These are phyloP conservation scores for Corymbia citriodora DNA, from an alignment of 441 rosid species.

Conservation along the genomic window DNA sequence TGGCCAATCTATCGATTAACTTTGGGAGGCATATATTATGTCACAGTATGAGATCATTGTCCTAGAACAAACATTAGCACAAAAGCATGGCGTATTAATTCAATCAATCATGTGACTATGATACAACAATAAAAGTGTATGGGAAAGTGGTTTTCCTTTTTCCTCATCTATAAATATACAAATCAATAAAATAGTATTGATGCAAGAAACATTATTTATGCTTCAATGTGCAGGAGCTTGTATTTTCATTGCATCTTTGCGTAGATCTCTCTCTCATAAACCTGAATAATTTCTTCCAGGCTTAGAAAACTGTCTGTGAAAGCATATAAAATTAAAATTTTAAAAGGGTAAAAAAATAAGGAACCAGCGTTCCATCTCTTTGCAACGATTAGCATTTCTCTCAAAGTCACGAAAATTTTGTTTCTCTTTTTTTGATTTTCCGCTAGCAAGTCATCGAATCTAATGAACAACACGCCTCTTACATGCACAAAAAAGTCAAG, in stretches of 20 bases:
- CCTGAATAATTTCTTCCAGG: fast-evolving
- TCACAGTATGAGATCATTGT: neutral
- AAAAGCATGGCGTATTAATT: neutral
- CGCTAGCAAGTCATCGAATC: neutral
- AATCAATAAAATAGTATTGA: neutral
- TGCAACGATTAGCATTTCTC: neutral
- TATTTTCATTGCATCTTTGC: neutral
- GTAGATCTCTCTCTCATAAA: neutral
- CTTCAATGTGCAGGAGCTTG: neutral
- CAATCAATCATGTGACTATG: neutral
- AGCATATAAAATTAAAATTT: neutral
- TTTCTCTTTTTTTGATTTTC: fast-evolving
- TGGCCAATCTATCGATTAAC: neutral
- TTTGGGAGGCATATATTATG: neutral
- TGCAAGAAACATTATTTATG: neutral
- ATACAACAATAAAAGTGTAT: fast-evolving
- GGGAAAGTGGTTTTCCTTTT: neutral
- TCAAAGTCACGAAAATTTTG: fast-evolving
- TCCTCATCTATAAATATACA: neutral
- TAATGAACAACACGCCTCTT: fast-evolving
- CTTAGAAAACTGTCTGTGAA: neutral
- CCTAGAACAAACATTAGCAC: neutral
- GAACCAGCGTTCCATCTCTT: fast-evolving
- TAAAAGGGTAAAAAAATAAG: neutral
- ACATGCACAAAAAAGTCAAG: neutral